phyloP scores from a whole-genome alignment of 176 grass and related monocot genomes.

The Cocos nucifera region DNA sequence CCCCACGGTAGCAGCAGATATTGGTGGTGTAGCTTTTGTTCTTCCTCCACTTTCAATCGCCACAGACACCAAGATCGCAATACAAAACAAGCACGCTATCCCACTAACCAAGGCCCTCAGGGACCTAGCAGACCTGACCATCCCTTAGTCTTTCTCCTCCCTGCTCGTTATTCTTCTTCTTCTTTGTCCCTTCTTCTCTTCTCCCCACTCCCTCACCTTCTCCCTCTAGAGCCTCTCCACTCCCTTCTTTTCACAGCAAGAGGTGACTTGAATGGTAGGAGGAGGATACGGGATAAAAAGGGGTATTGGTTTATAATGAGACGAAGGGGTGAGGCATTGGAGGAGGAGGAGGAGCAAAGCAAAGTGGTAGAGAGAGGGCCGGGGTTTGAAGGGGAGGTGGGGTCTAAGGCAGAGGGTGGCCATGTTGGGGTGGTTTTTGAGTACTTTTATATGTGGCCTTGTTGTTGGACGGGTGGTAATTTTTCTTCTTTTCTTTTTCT shows the following conservation, averaged over 20 bases:
- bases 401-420: too few relatives aligned
- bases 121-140: not conserved
- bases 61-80: constrained; percentile 6
- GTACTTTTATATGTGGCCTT: too few relatives aligned
- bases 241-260: not conserved
- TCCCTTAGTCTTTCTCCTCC: not conserved
- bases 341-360: not conserved
- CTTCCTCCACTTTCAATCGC: not conserved
- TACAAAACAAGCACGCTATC: constrained; percentile 5
- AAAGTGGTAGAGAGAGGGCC: not conserved
- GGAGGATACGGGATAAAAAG: not conserved
- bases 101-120: not conserved
- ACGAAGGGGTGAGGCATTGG: too few relatives aligned
- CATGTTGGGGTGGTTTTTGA: too few relatives aligned
- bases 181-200: not conserved
- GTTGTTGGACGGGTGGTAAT: not conserved
- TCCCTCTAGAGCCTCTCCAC: not conserved
- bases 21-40: not conserved
- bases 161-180: not conserved
- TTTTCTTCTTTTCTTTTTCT: not conserved
- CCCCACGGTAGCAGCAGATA: not conserved
- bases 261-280: not conserved
- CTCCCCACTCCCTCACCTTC: not conserved
- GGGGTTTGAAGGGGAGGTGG: too few relatives aligned
- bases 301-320: not conserved